phyloP scores from a whole-genome alignment of 306 rosid species.

The Luffa acutangula region DNA sequence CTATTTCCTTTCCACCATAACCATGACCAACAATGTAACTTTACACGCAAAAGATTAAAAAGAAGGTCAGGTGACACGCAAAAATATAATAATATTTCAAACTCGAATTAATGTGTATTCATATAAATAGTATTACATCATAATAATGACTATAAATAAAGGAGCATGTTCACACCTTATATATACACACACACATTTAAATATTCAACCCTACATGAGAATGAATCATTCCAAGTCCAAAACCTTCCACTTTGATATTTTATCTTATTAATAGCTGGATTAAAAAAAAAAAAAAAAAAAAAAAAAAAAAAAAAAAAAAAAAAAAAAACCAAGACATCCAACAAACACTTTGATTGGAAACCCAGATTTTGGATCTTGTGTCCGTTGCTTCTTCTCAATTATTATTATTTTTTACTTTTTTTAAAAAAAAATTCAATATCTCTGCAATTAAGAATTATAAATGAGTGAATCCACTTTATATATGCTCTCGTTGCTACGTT shows the following conservation, averaged over 20 bases:
- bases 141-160: background rate
- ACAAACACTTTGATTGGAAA: conserved; percentile 29
- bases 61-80: background rate
- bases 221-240: background rate
- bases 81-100: background rate
- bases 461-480: background rate
- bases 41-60: background rate
- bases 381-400: conserved; percentile 28
- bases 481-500: background rate
- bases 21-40: background rate
- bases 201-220: background rate
- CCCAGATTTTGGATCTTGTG: conserved; percentile 70
- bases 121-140: background rate
- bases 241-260: background rate
- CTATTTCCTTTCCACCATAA: background rate
- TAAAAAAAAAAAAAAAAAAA: background rate
- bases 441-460: background rate
- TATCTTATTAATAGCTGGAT: background rate
- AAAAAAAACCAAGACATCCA: background rate
- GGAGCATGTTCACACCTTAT: background rate
- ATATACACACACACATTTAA: background rate
- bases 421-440: background rate
- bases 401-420: background rate
- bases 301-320: background rate
- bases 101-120: background rate